Base-by-base conservation (phyloP, 2,329 filamentous ascomycete species). In the Fusarium paranaense region DNA sequence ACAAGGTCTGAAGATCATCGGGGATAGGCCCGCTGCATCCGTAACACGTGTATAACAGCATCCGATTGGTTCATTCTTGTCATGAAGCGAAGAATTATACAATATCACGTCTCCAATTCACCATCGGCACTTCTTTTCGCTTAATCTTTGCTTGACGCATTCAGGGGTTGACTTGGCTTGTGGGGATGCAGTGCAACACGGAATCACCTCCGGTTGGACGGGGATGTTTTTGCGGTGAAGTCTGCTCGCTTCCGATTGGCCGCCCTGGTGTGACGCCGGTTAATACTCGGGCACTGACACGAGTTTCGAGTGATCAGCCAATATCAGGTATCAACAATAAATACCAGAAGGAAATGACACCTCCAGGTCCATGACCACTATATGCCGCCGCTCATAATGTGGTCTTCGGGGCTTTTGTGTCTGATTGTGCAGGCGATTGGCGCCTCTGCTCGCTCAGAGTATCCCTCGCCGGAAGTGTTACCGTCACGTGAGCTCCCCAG, bases 401-500 rank as follows among this genome's bases (percentile, higher is more conserved):
- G 72, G 72, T 27, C 69, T 5, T 30, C 33, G 10, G 33, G 62
- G 2, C 10, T 73, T 0, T 7, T 75, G 2, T 59, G 27, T 25
- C 35, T 70, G 42, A 58, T 62, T 4, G n/a, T 75, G 14, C 72
- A 75, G n/a, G 56, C 45, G 1, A 16, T 64, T 2, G 67, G 56
- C 0, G 32, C 33, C 0, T 13, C 72, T 10, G 65, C 71, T 2
- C 58, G 47, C 1, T 62, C 71, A 9, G 66, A 67, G 4, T n/a
- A 52, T 2, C 20, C 13, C 13, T 65, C 66, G 7, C 47, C 57
- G 11, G 22, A 66, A 7, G 62, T 66, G 37, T 59, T 57, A 18
- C 71, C 73, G 25, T 73, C 75, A 30, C 73, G 75, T 77, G 54
- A 74, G 75, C 3, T 9, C 30, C 14, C 38, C 27, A 60, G 35